Conservation (phyloP, 768 basidiomycete genomes). For the Kwoniella heveanensis region DNA sequence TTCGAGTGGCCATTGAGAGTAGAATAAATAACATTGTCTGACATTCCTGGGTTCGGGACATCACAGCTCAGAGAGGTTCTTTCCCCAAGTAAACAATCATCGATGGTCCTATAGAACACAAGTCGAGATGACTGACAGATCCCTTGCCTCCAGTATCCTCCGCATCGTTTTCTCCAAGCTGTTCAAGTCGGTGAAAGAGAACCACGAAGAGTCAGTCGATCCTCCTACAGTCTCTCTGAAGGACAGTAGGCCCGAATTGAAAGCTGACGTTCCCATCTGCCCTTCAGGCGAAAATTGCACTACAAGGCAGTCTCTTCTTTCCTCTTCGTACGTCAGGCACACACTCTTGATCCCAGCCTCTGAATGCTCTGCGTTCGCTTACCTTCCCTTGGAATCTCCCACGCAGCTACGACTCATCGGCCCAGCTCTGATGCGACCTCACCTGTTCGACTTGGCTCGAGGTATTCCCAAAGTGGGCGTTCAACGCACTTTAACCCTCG, state of each 20-base stretch:
- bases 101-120: too few species aligned
- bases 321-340: slow-evolving; percentile 28
- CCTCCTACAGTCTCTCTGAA: neutral
- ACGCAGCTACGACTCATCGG: slow-evolving; percentile 33
- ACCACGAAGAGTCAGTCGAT: slow-evolving; percentile 10
- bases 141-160: slow-evolving; percentile 14
- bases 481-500: slow-evolving; percentile 25
- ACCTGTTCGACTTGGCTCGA: slow-evolving; percentile 28
- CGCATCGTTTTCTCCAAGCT: slow-evolving; percentile 20
- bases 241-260: too few species aligned
- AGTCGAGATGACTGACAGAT: too few species aligned
- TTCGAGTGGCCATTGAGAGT: too few species aligned
- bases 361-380: too few species aligned
- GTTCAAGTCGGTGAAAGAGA: slow-evolving; percentile 24
- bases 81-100: slow-evolving; percentile 24
- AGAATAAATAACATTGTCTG: too few species aligned
- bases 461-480: slow-evolving; percentile 21
- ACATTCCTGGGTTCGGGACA: neutral
- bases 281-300: slow-evolving; percentile 14
- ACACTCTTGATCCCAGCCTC: too few species aligned
- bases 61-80: slow-evolving; percentile 14
- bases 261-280: neutral
- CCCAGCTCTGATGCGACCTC: slow-evolving; percentile 35
- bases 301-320: slow-evolving; percentile 35
- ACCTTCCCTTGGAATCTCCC: too few species aligned